Conservation (phyloP, 2,329 filamentous ascomycete species). For the Exophiala alcalophila region DNA sequence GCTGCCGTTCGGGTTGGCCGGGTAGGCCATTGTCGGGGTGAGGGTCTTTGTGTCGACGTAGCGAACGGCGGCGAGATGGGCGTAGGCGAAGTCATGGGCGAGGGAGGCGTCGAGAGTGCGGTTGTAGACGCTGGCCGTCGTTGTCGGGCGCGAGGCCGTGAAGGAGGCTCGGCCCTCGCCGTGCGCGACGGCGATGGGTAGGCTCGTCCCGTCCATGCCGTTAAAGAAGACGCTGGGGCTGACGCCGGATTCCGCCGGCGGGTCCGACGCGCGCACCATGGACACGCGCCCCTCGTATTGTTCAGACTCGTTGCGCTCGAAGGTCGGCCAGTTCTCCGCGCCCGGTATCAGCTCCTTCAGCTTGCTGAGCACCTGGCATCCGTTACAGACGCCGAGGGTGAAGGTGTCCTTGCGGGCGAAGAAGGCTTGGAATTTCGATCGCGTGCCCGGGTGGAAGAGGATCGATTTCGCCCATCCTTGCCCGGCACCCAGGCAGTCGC, state of each 20-base stretch:
- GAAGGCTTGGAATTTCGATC: constrained; percentile 77
- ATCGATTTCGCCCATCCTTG: constrained; percentile 96
- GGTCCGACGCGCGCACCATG: constrained; percentile 77
- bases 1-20: constrained; percentile 85
- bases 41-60: constrained; percentile 79
- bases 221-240: constrained; percentile 78
- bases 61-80: constrained; percentile 70
- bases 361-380: constrained; percentile 89
- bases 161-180: constrained; percentile 84
- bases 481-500: constrained; percentile 88
- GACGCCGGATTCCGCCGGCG: constrained; percentile 42
- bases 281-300: constrained; percentile 86
- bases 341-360: constrained; percentile 82
- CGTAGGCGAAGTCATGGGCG: constrained; percentile 52
- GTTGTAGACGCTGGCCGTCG: constrained; percentile 6
- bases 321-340: constrained; percentile 76
- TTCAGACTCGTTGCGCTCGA: constrained; percentile 77
- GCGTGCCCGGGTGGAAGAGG: constrained; percentile 72
- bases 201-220: constrained; percentile 75
- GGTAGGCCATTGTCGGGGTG: constrained; percentile 75
- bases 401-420: constrained; percentile 89
- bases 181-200: constrained; percentile 87
- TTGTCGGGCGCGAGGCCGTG: constrained; percentile 60
- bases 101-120: constrained; percentile 42
- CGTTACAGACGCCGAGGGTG: constrained; percentile 91